Percentiles rank a stretch among this genome's conserved stretches.
Conservation (phyloP, 2,329 filamentous ascomycete genomes). For the Colletotrichum sp. region DNA sequence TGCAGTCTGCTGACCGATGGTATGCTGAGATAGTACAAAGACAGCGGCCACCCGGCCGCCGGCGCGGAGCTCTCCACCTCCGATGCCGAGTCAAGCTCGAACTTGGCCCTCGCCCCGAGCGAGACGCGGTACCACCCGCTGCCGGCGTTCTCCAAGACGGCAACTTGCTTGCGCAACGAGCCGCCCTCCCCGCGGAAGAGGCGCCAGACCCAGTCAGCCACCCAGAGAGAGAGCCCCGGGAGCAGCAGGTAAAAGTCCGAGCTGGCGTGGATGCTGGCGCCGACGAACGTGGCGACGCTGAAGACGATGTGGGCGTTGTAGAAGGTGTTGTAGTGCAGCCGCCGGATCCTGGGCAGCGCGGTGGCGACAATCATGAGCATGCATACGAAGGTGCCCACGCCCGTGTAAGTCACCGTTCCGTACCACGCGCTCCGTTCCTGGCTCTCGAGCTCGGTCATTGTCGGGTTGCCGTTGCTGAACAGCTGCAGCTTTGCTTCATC, state of each 20-base stretch:
- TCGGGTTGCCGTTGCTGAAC: conserved; percentile 19
- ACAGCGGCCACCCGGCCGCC: background rate
- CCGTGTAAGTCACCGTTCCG: conserved; percentile 8
- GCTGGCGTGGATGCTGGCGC: conserved; percentile 16
- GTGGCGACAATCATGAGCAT: conserved; percentile 11
- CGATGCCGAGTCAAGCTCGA: background rate
- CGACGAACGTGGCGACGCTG: conserved; percentile 3
- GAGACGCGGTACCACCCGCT: background rate
- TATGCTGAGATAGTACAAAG: conserved; percentile 9
- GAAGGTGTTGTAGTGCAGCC: conserved; percentile 20
- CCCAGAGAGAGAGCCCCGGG: conserved; percentile 11
- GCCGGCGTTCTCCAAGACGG: background rate
- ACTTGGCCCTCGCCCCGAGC: background rate
- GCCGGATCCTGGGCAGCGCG: conserved; percentile 12
- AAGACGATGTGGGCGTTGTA: conserved; percentile 18
- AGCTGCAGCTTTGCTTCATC: background rate
- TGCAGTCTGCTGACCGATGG: conserved; percentile 15
- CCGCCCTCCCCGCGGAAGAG: conserved; percentile 9
- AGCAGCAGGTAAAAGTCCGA: conserved; percentile 23
- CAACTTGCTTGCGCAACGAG: background rate
- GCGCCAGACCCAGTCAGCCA: conserved; percentile 13
- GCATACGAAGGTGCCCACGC: background rate
- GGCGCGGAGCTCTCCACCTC: background rate
- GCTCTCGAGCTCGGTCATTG: conserved; percentile 12
- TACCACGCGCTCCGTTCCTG: background rate